Evolutionary conservation across 495 filamentous ascomycete genomes (phyloP).

Genomic region (Choiromyces venosus): DNA sequence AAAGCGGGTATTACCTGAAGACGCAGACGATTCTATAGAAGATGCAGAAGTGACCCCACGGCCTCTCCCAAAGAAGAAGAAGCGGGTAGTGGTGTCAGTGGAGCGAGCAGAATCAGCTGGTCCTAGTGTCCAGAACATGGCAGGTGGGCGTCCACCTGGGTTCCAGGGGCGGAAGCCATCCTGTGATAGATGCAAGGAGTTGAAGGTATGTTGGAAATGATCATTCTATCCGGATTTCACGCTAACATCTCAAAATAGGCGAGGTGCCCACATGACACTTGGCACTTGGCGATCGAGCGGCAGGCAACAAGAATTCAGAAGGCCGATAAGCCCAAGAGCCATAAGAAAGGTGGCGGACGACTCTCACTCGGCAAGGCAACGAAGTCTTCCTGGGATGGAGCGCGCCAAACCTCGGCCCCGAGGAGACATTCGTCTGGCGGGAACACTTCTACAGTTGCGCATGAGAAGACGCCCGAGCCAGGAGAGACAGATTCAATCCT

Average conservation of each 20-base stretch:
- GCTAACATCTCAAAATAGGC: slow-evolving; percentile 30
- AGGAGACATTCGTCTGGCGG: slow-evolving; percentile 9
- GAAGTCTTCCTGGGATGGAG: neutral
- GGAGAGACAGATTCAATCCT: slow-evolving; percentile 5
- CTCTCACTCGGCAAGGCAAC: neutral
- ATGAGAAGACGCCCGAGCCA: neutral
- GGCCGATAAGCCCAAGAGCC: slow-evolving; percentile 12
- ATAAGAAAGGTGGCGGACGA: neutral
- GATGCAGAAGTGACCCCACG: slow-evolving; percentile 4
- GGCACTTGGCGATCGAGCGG: slow-evolving; percentile 35
- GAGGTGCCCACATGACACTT: slow-evolving; percentile 40
- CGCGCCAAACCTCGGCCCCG: slow-evolving; percentile 17
- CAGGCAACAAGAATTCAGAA: slow-evolving; percentile 8
- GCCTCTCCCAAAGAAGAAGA: slow-evolving; percentile 24
- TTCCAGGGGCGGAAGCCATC: slow-evolving; percentile 41
- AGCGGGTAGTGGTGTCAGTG: neutral
- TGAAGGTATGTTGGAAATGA: slow-evolving; percentile 31
- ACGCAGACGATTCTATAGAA: neutral
- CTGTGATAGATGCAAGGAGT: slow-evolving; percentile 38
- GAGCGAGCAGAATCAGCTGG: neutral
- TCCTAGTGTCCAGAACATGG: neutral
- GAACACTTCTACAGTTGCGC: slow-evolving; percentile 1
- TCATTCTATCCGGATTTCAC: slow-evolving; percentile 6
- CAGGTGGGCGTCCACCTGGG: slow-evolving; percentile 35
- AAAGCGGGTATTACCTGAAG: slow-evolving; percentile 15